These are phyloP conservation scores for Carex pumila DNA, from an alignment of 176 grass and related monocot genomes.

Conservation along the genomic window DNA sequence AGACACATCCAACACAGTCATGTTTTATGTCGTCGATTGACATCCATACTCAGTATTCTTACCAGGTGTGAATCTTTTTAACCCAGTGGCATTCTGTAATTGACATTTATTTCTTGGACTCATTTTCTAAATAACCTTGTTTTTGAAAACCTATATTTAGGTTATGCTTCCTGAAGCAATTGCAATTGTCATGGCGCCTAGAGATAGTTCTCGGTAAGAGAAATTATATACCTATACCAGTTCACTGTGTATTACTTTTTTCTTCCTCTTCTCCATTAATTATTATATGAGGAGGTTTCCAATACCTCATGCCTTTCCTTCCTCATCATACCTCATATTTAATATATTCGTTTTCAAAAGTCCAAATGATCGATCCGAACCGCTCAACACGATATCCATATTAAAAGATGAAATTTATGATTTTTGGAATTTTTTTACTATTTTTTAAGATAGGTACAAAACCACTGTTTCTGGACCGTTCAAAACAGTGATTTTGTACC, in stretches of 20 bases:
- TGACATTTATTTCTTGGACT: neutral
- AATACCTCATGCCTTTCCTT: too few relatives aligned
- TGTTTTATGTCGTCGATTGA: conserved; percentile 60
- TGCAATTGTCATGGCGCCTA: conserved; percentile 60
- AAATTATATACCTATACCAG: neutral
- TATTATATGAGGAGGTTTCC: neutral
- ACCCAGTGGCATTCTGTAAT: conserved; percentile 3
- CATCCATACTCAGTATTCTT: conserved; percentile 53
- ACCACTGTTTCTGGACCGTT: too few relatives aligned
- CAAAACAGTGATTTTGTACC: too few relatives aligned
- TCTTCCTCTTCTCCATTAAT: neutral
- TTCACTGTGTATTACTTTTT: neutral
- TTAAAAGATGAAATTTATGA: too few relatives aligned
- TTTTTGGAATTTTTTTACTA: too few relatives aligned
- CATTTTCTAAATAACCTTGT: neutral
- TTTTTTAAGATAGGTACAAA: too few relatives aligned
- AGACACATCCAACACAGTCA: conserved; percentile 55
- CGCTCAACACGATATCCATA: too few relatives aligned
- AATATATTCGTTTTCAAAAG: too few relatives aligned
- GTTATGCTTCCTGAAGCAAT: conserved; percentile 55
- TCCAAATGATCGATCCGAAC: too few relatives aligned
- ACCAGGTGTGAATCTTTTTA: conserved; percentile 27
- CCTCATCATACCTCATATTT: too few relatives aligned
- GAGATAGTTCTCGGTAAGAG: conserved; percentile 36
- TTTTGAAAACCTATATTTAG: conserved; percentile 19